These are phyloP conservation scores for Lyophyllum atratum DNA, from an alignment of 768 basidiomycete species.

Conservation along the genomic window DNA sequence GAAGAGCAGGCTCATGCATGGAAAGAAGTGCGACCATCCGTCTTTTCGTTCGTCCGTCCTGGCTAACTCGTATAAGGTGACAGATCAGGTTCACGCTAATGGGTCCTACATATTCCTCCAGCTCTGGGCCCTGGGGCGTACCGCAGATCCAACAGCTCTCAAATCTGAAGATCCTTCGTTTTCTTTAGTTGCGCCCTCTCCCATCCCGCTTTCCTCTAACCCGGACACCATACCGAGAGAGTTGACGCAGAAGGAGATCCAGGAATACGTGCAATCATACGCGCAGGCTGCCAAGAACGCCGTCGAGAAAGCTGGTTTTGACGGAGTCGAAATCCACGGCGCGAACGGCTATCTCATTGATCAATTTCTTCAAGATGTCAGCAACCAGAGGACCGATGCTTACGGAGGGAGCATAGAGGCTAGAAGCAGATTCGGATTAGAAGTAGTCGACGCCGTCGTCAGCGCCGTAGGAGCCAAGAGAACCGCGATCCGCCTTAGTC, in stretches of 20 bases:
- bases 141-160: slow-evolving; percentile 34
- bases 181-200: slow-evolving; percentile 34
- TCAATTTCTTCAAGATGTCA: slow-evolving; percentile 60
- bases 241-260: slow-evolving; percentile 48
- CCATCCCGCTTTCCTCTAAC: slow-evolving; percentile 15
- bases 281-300: slow-evolving; percentile 58
- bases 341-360: slow-evolving; percentile 54
- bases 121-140: slow-evolving; percentile 58
- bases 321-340: slow-evolving; percentile 56
- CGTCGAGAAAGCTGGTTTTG: slow-evolving; percentile 61
- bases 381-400: slow-evolving; percentile 59
- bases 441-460: slow-evolving; percentile 53
- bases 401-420: slow-evolving; percentile 72
- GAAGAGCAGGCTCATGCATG: slow-evolving; percentile 58
- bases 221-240: slow-evolving; percentile 12
- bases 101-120: slow-evolving; percentile 54
- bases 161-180: slow-evolving; percentile 34
- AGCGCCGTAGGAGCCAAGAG: slow-evolving; percentile 53
- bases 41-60: neutral
- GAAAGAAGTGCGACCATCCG: slow-evolving; percentile 45
- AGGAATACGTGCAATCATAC: slow-evolving; percentile 51
- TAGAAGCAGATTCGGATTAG: slow-evolving; percentile 56
- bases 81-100: slow-evolving; percentile 50
- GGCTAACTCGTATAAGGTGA: slow-evolving; percentile 1
- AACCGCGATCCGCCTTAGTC: slow-evolving; percentile 59